phyloP scores from a whole-genome alignment of 2,329 filamentous ascomycete genomes.

The Colletotrichum kahawae region DNA sequence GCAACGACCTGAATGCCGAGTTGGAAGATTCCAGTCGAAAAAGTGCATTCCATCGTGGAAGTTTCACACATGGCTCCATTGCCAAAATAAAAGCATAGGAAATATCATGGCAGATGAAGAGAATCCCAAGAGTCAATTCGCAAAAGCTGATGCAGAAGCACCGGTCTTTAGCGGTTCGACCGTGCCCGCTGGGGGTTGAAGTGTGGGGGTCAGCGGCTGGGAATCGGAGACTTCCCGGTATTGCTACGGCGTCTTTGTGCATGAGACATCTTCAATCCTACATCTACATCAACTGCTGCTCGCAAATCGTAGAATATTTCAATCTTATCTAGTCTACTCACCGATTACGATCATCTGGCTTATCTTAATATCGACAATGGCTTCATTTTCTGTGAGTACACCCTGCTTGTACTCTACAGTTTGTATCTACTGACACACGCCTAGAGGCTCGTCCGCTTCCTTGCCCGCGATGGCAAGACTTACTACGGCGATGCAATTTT shows the following conservation, averaged over 20 bases:
- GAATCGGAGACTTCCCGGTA: neutral
- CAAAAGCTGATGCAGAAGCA: neutral
- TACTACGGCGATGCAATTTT: slow-evolving; percentile 80
- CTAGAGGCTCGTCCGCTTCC: slow-evolving; percentile 75
- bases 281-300: neutral
- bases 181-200: neutral
- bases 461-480: slow-evolving; percentile 70
- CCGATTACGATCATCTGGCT: neutral
- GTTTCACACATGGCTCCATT: neutral
- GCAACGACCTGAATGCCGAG: neutral
- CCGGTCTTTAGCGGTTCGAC: neutral
- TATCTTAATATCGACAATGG: neutral
- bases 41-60: neutral
- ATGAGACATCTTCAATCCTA: neutral
- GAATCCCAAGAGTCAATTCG: neutral
- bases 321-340: neutral
- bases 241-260: neutral
- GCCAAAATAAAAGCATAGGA: neutral
- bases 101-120: neutral
- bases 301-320: neutral
- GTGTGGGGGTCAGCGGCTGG: slow-evolving; percentile 6
- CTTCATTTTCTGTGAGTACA: slow-evolving; percentile 49
- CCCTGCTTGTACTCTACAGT: neutral
- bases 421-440: neutral
- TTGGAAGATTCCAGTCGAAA: neutral